These are phyloP conservation scores for Lotus japonicus DNA, from an alignment of 306 rosid genomes.

Conservation along the genomic window DNA sequence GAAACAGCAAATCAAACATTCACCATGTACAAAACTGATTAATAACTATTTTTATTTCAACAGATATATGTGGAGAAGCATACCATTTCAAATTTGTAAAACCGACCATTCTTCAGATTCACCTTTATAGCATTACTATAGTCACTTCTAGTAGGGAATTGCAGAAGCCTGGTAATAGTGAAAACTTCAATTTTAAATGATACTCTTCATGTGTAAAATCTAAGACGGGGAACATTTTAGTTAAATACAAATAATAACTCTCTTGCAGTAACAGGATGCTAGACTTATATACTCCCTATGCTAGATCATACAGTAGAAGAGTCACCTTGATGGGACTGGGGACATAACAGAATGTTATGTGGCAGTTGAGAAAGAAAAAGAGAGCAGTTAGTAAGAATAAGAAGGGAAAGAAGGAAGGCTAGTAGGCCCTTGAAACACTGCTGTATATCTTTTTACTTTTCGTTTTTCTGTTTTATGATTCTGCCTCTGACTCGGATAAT, in stretches of 20 bases:
- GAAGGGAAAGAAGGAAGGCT: neutral
- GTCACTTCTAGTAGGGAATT: constrained; percentile 38
- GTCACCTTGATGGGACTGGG: neutral
- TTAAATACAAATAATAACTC: neutral
- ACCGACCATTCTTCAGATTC: constrained; percentile 33
- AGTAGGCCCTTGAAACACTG: neutral
- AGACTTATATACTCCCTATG: neutral
- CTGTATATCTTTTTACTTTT: neutral
- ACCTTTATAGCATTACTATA: constrained; percentile 32
- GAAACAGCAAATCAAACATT: constrained; percentile 19
- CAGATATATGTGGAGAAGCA: constrained; percentile 7
- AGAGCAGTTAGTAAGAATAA: neutral
- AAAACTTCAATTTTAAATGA: constrained; percentile 4
- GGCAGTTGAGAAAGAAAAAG: neutral
- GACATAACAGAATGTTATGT: neutral
- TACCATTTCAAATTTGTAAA: constrained; percentile 72
- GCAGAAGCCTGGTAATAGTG: constrained; percentile 60
- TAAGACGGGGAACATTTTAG: neutral
- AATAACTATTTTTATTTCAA: neutral
- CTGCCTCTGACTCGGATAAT: neutral
- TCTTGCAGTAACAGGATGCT: neutral
- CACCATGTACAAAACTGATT: neutral
- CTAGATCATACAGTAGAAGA: neutral
- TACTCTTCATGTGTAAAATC: neutral
- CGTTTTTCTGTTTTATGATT: neutral